phyloP scores from a whole-genome alignment of 495 filamentous ascomycete genomes.

The Tuber umbilicatum region DNA sequence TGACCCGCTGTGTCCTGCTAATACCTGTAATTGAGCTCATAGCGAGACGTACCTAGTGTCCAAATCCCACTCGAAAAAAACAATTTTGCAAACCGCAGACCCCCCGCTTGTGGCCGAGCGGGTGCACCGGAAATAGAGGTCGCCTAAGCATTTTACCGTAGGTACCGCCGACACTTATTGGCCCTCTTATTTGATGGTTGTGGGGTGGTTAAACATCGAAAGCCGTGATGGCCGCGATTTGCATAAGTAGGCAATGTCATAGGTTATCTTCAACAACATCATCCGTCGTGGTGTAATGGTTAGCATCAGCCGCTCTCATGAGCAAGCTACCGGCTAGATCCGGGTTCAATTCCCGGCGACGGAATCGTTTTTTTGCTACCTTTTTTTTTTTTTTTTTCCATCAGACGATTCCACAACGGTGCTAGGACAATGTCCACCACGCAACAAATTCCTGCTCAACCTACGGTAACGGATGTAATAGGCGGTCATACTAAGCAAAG shows the following conservation, averaged over 20 bases:
- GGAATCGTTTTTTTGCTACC: slow-evolving; percentile 15
- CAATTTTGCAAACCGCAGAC: too few relatives aligned
- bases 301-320: slow-evolving; percentile 36
- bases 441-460: neutral
- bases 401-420: neutral
- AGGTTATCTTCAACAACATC: neutral
- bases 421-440: neutral
- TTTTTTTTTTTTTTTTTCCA: neutral
- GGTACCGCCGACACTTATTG: too few relatives aligned
- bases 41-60: too few relatives aligned
- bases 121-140: too few relatives aligned
- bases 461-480: neutral
- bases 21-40: too few relatives aligned
- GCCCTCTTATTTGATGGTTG: too few relatives aligned
- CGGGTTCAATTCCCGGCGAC: slow-evolving; percentile 37
- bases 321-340: slow-evolving; percentile 30
- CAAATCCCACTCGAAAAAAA: too few relatives aligned
- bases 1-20: too few relatives aligned
- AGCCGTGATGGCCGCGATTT: neutral
- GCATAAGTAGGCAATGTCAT: neutral
- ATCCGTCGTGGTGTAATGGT: slow-evolving; percentile 35
- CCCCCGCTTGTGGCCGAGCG: too few relatives aligned
- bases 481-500: neutral
- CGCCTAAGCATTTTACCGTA: too few relatives aligned
- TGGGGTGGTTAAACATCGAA: too few relatives aligned